Percentiles rank a stretch among this genome's conserved stretches.
Conservation (phyloP, 371 early-diverging fungal genomes). For the Umbelopsis sp. region DNA sequence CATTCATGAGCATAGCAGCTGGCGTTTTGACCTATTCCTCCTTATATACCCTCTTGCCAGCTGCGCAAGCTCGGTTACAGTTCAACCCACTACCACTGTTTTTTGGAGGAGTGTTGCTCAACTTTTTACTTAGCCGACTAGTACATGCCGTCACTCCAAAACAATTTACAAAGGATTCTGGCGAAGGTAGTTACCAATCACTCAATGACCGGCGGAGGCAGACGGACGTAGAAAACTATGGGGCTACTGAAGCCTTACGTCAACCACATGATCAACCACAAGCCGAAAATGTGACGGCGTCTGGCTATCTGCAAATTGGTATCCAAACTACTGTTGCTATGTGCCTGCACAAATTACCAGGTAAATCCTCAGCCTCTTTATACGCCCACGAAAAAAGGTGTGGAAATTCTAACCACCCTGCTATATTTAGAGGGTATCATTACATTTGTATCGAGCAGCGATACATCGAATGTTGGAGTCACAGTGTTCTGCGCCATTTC, state of each 20-base stretch:
- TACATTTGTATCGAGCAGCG: conserved; percentile 71
- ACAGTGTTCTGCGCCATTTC: conserved; percentile 76
- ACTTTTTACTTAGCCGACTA: conserved; percentile 19
- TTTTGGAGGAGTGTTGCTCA: conserved; percentile 27
- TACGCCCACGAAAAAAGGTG: not conserved
- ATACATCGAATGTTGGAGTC: conserved; percentile 66
- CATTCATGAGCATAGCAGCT: conserved; percentile 32
- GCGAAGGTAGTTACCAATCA: not conserved
- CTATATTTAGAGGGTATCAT: conserved; percentile 70
- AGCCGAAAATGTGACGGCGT: conserved; percentile 12
- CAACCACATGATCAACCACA: conserved; percentile 14
- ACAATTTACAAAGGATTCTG: not conserved
- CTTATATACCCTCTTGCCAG: conserved; percentile 32
- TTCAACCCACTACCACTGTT: conserved; percentile 27
- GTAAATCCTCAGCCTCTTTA: conserved; percentile 27
- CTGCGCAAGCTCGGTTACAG: conserved; percentile 26
- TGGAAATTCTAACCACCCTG: not conserved
- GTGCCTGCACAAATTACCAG: conserved; percentile 80
- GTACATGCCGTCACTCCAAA: conserved; percentile 30
- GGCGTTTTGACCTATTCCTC: conserved; percentile 34
- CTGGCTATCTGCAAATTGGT: conserved; percentile 52
- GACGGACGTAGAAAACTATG: not conserved
- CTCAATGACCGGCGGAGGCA: not conserved
- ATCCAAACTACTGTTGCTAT: conserved; percentile 82
- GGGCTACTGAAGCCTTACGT: not conserved